Evolutionary conservation across 345 rosid species (phyloP).

Genomic region (Heritiera fomes): DNA sequence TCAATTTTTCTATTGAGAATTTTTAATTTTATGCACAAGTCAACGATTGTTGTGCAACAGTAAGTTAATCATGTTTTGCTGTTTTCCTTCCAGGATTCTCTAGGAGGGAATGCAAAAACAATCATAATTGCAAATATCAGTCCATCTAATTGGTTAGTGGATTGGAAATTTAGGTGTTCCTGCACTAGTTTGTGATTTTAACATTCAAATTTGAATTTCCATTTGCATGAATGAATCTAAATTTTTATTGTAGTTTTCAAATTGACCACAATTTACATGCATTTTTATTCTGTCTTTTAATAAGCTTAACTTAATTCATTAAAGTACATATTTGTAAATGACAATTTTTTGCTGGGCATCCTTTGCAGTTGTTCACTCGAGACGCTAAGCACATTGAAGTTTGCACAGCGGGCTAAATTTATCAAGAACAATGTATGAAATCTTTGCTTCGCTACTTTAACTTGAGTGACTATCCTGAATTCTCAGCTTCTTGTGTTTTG

Average conservation of each 20-base stretch:
- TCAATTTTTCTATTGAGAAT: background rate
- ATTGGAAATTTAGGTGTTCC: conserved; percentile 2
- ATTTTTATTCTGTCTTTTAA: background rate
- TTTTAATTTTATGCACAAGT: background rate
- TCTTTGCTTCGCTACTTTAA: background rate
- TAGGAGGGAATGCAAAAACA: conserved; percentile 97
- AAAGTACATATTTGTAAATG: conserved; percentile 17
- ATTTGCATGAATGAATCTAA: background rate
- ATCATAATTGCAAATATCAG: conserved; percentile 94
- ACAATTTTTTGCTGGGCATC: conserved; percentile 19
- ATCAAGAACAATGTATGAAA: conserved; percentile 86
- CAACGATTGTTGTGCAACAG: background rate
- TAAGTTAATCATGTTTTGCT: conserved; percentile 10
- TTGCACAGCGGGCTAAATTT: conserved; percentile 98
- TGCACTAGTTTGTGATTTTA: conserved; percentile 10
- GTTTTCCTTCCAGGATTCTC: conserved; percentile 69
- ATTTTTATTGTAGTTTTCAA: background rate
- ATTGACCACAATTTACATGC: background rate
- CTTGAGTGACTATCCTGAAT: background rate
- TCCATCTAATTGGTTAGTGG: conserved; percentile 81
- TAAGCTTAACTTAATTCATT: background rate
- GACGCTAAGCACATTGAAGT: conserved; percentile 95
- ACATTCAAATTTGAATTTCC: background rate
- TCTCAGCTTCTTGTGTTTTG: background rate
- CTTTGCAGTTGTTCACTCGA: conserved; percentile 83